Base-by-base conservation (phyloP, 2,329 filamentous ascomycete species). In the Neopestalotiopsis sp. region DNA sequence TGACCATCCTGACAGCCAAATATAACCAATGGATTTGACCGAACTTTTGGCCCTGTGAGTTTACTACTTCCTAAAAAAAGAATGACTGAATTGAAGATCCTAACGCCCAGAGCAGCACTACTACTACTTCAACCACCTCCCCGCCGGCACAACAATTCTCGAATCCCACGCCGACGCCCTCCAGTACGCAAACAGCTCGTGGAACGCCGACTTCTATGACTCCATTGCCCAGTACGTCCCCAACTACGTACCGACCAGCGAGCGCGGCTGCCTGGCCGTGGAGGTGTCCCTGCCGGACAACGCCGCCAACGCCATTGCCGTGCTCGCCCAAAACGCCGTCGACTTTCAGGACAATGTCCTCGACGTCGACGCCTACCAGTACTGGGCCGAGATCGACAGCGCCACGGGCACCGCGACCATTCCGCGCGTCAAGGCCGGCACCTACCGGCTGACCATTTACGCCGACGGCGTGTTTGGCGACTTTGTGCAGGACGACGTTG, bases 171-270 rank as follows among this genome's bases (percentile, higher is more conserved):
- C 80, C 12, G 89, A 91, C 67, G 89, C 90, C 1, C 79, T 81
- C 20, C 78, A 83, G 69, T 84, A 84, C 69, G 86, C 85, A 9
- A 79, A 82, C 49, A 84, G 85, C 0, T 79, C 79, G 60, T 91
- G 88, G 88, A 88, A 89, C 64, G 78, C 81, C 4, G 83, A 84
- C 4, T 91, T 91, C 76, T 91, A 91, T 77, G 89, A 91, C 73
- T 84, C 84, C 1, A 90, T 92, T 65, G 87, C 89, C 7, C 76
- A 85, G 42, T 81, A 89, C 66, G 86, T 91, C 0, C 84, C 88
- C 1, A 89, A 88, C 69, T 90, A 90, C 71, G 83, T 89, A 0
- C 83, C 88, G 0, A 85, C 85, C 1, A 81, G 81, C 13, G 77
- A 81, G 12, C 83, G 89, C 28, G 85, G 85, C 14, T 83, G 81